Evolutionary conservation across 2,329 filamentous ascomycete genomes (phyloP).

Genomic region (Teratosphaeria nubilosa): DNA sequence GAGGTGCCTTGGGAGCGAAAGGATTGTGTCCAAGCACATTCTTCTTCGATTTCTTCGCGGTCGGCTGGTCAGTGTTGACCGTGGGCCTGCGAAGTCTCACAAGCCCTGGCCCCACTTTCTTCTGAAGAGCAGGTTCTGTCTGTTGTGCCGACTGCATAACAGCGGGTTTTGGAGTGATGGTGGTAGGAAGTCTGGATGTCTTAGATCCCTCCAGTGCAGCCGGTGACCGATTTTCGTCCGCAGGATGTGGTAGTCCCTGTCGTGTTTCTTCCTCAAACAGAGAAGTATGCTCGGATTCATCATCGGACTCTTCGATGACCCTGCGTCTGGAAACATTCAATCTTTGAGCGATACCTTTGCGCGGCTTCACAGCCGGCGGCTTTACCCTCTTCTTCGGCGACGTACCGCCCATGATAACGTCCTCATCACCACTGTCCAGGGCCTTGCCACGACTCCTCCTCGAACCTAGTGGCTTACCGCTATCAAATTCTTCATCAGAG

Average conservation of each 20-base stretch:
- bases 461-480: neutral
- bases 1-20: neutral
- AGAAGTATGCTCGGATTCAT: neutral
- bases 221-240: neutral
- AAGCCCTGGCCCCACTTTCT: neutral
- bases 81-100: neutral
- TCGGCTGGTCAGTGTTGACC: neutral
- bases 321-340: neutral
- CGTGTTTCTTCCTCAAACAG: neutral
- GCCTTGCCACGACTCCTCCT: constrained; percentile 1
- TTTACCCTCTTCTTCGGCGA: neutral
- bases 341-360: neutral
- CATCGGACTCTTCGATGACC: neutral
- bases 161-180: neutral
- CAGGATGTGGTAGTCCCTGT: neutral
- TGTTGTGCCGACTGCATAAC: neutral
- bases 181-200: neutral
- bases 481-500: neutral
- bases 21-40: neutral
- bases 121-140: neutral
- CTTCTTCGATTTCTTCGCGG: neutral
- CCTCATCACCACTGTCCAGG: constrained; percentile 4
- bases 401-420: neutral
- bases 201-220: neutral
- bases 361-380: neutral